These are phyloP conservation scores for Mikania micrantha DNA, from an alignment of 129 eudicot genomes.

Conservation along the genomic window DNA sequence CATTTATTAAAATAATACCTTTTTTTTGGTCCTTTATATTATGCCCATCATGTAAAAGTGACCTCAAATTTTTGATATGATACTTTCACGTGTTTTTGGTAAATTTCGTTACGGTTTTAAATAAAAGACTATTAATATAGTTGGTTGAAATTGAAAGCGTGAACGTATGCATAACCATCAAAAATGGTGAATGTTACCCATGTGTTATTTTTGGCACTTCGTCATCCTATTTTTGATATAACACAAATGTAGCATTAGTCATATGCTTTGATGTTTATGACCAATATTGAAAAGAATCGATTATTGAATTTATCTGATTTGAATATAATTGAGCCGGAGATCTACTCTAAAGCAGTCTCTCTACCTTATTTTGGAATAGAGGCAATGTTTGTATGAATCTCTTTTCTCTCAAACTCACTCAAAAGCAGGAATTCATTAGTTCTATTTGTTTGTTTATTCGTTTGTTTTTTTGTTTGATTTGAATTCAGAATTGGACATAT, in stretches of 20 bases:
- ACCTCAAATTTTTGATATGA: not conserved
- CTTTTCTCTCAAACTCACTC: too few relatives aligned
- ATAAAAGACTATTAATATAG: not conserved
- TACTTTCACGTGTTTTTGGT: not conserved
- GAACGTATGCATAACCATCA: not conserved
- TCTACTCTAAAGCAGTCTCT: too few relatives aligned
- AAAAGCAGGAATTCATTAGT: too few relatives aligned
- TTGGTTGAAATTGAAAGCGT: not conserved
- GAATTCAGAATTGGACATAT: too few relatives aligned
- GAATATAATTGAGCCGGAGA: too few relatives aligned
- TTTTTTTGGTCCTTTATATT: slow-evolving; percentile 24
- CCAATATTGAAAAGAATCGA: not conserved
- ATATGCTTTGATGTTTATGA: not conserved
- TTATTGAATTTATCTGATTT: not conserved
- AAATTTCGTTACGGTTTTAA: not conserved
- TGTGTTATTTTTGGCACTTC: not conserved
- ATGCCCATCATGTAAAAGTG: slow-evolving; percentile 16
- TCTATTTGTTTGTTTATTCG: too few relatives aligned
- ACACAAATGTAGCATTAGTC: not conserved
- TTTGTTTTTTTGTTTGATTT: too few relatives aligned
- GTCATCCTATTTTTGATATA: not conserved
- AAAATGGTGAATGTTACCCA: not conserved
- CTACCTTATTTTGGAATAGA: too few relatives aligned
- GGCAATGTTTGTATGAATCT: too few relatives aligned
- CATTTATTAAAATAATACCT: not conserved